Evolutionary conservation across 2,329 filamentous ascomycete species (phyloP).

Genomic region (Diaporthe citriasiana): DNA sequence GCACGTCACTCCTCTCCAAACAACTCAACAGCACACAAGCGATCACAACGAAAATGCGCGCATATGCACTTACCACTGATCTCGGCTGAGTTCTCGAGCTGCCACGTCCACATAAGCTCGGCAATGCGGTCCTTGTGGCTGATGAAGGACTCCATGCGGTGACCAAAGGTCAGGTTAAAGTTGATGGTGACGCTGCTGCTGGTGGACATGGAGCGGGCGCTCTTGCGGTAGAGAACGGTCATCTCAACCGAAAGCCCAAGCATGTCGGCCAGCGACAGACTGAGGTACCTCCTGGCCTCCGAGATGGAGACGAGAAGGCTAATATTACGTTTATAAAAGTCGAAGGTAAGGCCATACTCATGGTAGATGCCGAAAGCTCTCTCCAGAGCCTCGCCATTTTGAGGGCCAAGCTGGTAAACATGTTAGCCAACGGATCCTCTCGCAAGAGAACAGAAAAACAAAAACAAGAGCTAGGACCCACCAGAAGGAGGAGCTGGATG

Average conservation of each 20-base stretch:
- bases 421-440: slow-evolving; percentile 22
- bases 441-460: background rate
- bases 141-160: slow-evolving; percentile 42
- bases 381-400: slow-evolving; percentile 43
- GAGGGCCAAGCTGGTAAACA: slow-evolving; percentile 38
- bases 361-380: slow-evolving; percentile 42
- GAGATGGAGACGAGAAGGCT: slow-evolving; percentile 42
- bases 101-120: slow-evolving; percentile 44
- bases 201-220: slow-evolving; percentile 39
- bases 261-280: slow-evolving; percentile 44
- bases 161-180: slow-evolving; percentile 43
- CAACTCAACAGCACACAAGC: background rate
- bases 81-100: slow-evolving; percentile 43
- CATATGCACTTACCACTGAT: slow-evolving; percentile 39
- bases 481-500: slow-evolving; percentile 42
- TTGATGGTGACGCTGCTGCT: slow-evolving; percentile 42
- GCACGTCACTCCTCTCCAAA: background rate
- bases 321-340: slow-evolving; percentile 43
- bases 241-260: slow-evolving; percentile 43
- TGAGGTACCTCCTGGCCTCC: slow-evolving; percentile 43
- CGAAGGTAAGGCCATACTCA: slow-evolving; percentile 41
- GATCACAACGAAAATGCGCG: background rate
- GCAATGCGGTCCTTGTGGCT: slow-evolving; percentile 43
- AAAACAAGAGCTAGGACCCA: slow-evolving; percentile 18
- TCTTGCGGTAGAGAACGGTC: slow-evolving; percentile 42